Evolutionary conservation across 2,329 filamentous ascomycete species (phyloP).

Genomic region (Fusarium denticulatum): DNA sequence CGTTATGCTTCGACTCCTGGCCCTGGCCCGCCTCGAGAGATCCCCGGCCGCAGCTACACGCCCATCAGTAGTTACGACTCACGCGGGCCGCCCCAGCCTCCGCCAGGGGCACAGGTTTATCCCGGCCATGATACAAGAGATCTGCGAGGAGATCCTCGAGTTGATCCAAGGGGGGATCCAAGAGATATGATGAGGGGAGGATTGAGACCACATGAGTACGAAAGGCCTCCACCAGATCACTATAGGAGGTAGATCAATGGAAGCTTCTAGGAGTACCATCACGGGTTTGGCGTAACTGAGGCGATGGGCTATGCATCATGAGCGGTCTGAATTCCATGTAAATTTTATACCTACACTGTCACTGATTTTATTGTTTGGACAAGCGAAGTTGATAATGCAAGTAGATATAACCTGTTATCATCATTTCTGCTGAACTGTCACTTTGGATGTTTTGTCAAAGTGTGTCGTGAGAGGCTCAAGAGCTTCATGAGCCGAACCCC

Average conservation of each 20-base stretch:
- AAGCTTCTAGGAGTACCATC: neutral
- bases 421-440: neutral
- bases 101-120: conserved; percentile 48
- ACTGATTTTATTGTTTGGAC: neutral
- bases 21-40: conserved; percentile 53
- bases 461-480: neutral
- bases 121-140: conserved; percentile 43
- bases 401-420: neutral
- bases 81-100: conserved; percentile 50
- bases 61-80: conserved; percentile 54
- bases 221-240: conserved; percentile 55
- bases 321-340: neutral
- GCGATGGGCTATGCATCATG: neutral
- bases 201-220: conserved; percentile 58
- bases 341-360: neutral
- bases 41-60: conserved; percentile 58
- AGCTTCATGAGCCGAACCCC: conserved; percentile 6
- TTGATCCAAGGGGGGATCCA: conserved; percentile 45
- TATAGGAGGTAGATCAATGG: conserved; percentile 53
- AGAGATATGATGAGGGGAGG: conserved; percentile 54
- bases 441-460: neutral
- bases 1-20: conserved; percentile 57
- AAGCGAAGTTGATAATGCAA: neutral
- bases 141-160: conserved; percentile 40
- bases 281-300: conserved; percentile 5